Base-by-base conservation (phyloP, 768 basidiomycete genomes). In the Boletus subcaerulescens region DNA sequence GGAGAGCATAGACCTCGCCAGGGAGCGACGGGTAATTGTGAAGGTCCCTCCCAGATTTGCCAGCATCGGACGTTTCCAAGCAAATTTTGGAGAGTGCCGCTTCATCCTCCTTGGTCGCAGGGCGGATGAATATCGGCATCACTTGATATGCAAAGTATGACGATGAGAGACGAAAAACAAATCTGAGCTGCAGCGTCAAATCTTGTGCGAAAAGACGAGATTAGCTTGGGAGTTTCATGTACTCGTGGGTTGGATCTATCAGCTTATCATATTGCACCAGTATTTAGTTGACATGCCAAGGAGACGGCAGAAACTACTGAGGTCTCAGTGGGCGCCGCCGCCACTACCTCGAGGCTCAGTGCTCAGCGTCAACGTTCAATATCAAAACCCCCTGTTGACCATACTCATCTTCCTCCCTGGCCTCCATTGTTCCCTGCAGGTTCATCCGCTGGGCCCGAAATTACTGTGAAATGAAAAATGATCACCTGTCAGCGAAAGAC, bases 1-100 rank as follows among this genome's bases (percentile, higher is more conserved):
- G 90, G 44, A 89, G 79, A 4, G 89, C 85, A 63, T 85, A 91
- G 41, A 86, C 75, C 41, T 90, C 76, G 6, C 89, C 88, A 12
- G 82, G 84, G 33, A 91, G 81, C 59, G 87, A 85, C 13, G 74
- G 74, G 60, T 76, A 78, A 39, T 81, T 80, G 71, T 90, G 86
- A 29, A 83, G 73, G 36, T 61, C 61, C 67, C 83, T 82, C 36
- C 87, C 87, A 53, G 86, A 84, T 58, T 71, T 74, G 46, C 90
- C 89, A 20, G 86, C 87, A 50, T 87, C 78, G 18, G 80, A 87
- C 5, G 89, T 91, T 50, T 86, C 74, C 29, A 93, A 77, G 67
- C 90, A 93, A 60, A 92, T 87, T 46, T 71, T 77, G 52, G 86
- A 87, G 44, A 93, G 72, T 0, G 83, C 76, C 3, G 74, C 66